Evolutionary conservation across 75 land plant species (phyloP).

Genomic region (Pinus albicaulis): DNA sequence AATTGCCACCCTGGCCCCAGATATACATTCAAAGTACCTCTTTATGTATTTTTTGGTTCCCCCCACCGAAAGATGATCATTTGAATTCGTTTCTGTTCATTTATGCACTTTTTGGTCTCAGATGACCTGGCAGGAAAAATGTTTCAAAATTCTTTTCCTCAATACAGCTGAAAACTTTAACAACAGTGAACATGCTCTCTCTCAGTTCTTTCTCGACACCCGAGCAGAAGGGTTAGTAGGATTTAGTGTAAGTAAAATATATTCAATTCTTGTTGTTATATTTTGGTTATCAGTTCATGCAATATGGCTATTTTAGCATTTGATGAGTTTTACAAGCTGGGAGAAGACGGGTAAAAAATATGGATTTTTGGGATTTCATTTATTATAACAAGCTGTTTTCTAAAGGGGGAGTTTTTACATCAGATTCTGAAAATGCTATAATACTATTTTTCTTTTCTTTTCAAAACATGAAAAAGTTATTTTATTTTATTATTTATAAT

Average conservation of each 20-base stretch:
- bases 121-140: not conserved
- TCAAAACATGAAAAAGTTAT: not conserved
- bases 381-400: not conserved
- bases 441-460: not conserved
- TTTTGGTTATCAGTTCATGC: not conserved
- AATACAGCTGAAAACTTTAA: not conserved
- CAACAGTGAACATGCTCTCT: not conserved
- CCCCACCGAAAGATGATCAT: not conserved
- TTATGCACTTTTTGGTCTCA: not conserved
- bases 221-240: not conserved
- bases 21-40: not conserved
- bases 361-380: not conserved
- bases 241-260: not conserved
- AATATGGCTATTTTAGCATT: not conserved
- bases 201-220: not conserved
- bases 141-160: not conserved
- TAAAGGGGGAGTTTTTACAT: not conserved
- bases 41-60: not conserved
- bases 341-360: not conserved
- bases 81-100: not conserved
- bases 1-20: not conserved
- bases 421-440: not conserved
- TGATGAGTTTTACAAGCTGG: not conserved
- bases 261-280: not conserved
- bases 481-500: not conserved